A percentile compares a stretch with the other conserved stretches of the same genome.
Conservation (phyloP, 1,139 yeast species). For the Lodderomyces oxycetoniae region DNA sequence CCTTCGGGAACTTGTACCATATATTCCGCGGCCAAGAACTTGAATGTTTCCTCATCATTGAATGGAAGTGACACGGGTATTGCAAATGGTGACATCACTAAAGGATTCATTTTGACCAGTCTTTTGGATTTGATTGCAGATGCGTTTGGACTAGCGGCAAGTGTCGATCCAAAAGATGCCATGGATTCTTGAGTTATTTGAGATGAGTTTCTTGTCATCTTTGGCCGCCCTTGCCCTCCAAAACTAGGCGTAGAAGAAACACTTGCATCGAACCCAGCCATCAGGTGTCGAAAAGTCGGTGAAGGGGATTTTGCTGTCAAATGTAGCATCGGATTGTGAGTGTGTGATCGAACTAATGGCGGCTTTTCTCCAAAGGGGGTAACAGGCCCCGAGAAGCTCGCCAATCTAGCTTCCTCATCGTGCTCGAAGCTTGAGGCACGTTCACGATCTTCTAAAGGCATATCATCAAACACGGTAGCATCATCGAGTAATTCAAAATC, state of each 20-base stretch:
- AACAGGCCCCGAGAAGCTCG: constrained; percentile 16
- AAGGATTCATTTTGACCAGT: neutral
- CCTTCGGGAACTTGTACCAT: constrained; percentile 45
- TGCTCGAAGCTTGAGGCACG: constrained; percentile 7
- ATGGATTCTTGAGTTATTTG: constrained; percentile 37
- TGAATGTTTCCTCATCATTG: constrained; percentile 41
- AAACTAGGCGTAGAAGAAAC: constrained; percentile 5
- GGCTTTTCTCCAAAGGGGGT: constrained; percentile 27
- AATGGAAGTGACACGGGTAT: constrained; percentile 39
- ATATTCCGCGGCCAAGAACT: constrained; percentile 40
- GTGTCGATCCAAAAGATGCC: constrained; percentile 17
- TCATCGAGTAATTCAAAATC: constrained; percentile 31
- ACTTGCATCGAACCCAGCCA: constrained; percentile 5
- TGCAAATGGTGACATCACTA: constrained; percentile 36
- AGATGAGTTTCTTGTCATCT: constrained; percentile 29
- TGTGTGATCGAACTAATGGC: constrained; percentile 18
- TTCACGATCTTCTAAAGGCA: constrained; percentile 1
- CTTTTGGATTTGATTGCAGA: constrained; percentile 11
- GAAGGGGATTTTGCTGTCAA: constrained; percentile 16
- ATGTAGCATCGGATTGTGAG: constrained; percentile 18
- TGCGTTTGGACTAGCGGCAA: constrained; percentile 7
- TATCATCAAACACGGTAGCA: constrained; percentile 6
- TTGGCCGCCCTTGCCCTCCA: constrained; percentile 20
- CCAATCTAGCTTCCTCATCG: constrained; percentile 5
- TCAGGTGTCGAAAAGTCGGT: constrained; percentile 11